phyloP scores from a whole-genome alignment of 176 grass and related monocot genomes.

The Urochloa ruziziensis region DNA sequence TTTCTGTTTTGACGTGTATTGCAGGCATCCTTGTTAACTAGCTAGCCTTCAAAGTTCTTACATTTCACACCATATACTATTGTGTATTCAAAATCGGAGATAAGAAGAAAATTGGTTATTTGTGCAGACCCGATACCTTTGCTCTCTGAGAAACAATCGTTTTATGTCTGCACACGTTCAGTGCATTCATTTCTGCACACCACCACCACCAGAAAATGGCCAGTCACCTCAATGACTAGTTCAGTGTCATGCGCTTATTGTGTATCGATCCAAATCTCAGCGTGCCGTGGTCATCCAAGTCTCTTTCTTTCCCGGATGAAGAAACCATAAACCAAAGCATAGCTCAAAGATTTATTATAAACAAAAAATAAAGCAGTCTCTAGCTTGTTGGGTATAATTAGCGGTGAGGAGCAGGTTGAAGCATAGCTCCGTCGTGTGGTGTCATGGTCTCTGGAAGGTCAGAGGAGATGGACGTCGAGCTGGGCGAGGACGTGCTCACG shows the following conservation, averaged over 20 bases:
- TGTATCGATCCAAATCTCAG: background rate
- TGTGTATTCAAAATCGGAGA: too few species aligned
- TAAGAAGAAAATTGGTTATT: too few species aligned
- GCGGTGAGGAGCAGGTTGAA: background rate
- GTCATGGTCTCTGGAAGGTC: background rate
- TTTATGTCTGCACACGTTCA: background rate
- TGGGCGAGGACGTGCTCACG: constrained; percentile 54
- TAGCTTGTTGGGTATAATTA: background rate
- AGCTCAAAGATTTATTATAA: background rate
- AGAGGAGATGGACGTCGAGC: constrained; percentile 22
- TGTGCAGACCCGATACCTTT: too few species aligned
- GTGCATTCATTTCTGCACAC: background rate
- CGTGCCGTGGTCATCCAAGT: constrained; percentile 3
- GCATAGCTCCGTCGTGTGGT: background rate
- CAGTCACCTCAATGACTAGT: background rate
- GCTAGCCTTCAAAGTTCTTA: too few species aligned
- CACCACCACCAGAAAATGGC: background rate
- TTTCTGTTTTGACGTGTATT: too few species aligned
- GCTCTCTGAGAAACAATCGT: too few species aligned
- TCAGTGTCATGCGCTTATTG: background rate
- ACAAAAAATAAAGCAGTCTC: background rate
- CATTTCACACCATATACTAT: too few species aligned
- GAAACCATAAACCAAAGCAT: background rate
- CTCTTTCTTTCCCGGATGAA: background rate
- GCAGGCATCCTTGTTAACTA: too few species aligned